A percentile compares a stretch with the other conserved stretches of the same genome.
Conservation (phyloP, 768 basidiomycete species). For the Mycena kentingensis region DNA sequence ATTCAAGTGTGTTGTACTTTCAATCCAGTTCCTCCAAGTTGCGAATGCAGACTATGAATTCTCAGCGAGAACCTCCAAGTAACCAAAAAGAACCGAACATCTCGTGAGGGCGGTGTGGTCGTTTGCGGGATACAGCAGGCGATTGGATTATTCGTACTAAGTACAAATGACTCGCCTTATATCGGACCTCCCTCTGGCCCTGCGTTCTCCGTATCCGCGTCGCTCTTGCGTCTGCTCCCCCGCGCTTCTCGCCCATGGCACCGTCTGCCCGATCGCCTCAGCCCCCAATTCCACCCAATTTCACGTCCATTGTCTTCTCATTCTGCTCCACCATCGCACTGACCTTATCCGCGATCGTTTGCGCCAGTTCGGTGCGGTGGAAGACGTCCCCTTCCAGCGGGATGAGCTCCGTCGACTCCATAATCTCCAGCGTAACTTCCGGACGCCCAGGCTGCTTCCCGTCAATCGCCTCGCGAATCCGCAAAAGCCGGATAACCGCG, state of each 20-base stretch:
- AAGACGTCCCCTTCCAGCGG: conserved; percentile 88
- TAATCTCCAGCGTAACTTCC: conserved; percentile 84
- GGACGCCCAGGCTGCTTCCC: conserved; percentile 70
- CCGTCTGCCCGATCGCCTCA: conserved; percentile 74
- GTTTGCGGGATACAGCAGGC: too few species aligned
- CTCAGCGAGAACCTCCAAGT: too few species aligned
- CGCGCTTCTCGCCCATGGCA: conserved; percentile 74
- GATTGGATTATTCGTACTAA: too few species aligned
- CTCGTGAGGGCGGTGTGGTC: too few species aligned
- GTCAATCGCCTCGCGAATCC: conserved; percentile 79
- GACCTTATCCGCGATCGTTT: conserved; percentile 86
- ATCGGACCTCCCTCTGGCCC: too few species aligned
- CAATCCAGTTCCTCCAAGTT: too few species aligned
- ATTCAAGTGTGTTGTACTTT: too few species aligned
- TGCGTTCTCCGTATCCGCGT: conserved; percentile 71
- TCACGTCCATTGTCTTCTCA: conserved; percentile 84
- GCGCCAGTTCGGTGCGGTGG: too few species aligned
- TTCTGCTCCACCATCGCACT: conserved; percentile 86
- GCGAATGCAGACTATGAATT: too few species aligned
- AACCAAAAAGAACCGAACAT: too few species aligned
- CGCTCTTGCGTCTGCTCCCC: conserved; percentile 80
- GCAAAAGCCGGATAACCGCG: conserved; percentile 71
- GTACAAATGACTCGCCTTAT: too few species aligned
- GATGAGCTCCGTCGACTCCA: conserved; percentile 85
- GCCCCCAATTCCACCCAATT: conserved; percentile 66